Conservation (phyloP, 805 yeast genomes). For the Hanseniaspora pseudoguilliermondii region DNA sequence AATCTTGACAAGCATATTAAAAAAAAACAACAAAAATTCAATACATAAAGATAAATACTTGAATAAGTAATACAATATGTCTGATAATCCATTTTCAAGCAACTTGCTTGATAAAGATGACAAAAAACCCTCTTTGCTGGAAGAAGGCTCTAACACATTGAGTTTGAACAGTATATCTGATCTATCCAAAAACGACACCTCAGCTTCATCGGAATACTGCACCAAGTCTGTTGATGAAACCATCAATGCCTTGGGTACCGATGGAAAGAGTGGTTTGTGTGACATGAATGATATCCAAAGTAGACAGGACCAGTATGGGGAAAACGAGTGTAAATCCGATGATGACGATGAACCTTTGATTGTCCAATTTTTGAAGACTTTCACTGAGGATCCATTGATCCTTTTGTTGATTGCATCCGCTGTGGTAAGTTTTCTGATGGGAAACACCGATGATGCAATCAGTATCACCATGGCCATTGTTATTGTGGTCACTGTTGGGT, state of each 20-base stretch:
- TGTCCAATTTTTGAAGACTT: constrained; percentile 64
- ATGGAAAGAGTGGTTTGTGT: constrained; percentile 45
- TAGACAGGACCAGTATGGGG: constrained; percentile 65
- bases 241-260: constrained; percentile 47
- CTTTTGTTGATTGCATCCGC: constrained; percentile 84
- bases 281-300: constrained; percentile 57
- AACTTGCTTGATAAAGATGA: neutral
- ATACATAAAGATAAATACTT: too few species aligned
- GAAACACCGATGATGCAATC: constrained; percentile 93
- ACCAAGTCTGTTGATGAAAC: constrained; percentile 55
- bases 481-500: constrained; percentile 92
- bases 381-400: constrained; percentile 84
- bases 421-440: constrained; percentile 72
- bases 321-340: constrained; percentile 62
- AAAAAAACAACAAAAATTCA: too few species aligned
- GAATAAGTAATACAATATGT: constrained; percentile 16
- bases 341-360: constrained; percentile 48
- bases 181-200: constrained; percentile 26
- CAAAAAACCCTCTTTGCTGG: constrained; percentile 13
- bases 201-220: constrained; percentile 55
- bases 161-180: neutral
- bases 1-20: too few species aligned
- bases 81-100: constrained; percentile 27
- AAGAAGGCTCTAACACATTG: neutral
- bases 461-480: constrained; percentile 82